Base-by-base conservation (phyloP, 768 basidiomycete genomes). In the Rhodotorula kratochvilovae region DNA sequence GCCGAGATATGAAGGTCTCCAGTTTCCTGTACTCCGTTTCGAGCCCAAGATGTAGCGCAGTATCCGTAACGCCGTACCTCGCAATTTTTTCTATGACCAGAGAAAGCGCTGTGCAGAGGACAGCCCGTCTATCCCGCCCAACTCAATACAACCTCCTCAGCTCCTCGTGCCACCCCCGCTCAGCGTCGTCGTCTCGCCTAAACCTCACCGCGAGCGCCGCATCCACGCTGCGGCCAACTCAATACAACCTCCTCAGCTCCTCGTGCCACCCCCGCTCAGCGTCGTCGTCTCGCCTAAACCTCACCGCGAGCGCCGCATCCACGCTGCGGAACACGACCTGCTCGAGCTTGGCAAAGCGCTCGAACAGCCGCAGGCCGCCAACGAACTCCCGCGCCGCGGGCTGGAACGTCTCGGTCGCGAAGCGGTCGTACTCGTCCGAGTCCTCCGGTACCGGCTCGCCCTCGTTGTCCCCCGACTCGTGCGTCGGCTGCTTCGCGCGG, bases 311-410 rank as follows among this genome's bases (percentile, higher is more conserved):
- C 17, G 55, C 64, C 11, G 70, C 70, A 31, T 66, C 70, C 12
- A 46, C 70, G 45, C 39, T 57, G 10, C 70, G 51, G 35, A 71
- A 71, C 29, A 71, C 60, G 55, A 71, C 31, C 50, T 71, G 70
- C n/a, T 62, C 29, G 43, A 71, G 60, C n/a, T 57, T 27, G 45
- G 43, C 12, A 45, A 62, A 71, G 23, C 48, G 36, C 27, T 55
- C 45, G 43, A 57, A 61, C 21, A 71, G 31, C 25, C 63, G 64
- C 13, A 71, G 55, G 15, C 33, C 21, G n/a, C 29, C 7, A 51
- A 71, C 21, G 42, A 62, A 71, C 27, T 62, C 64, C 21, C 70
- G 51, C 36, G 70, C 70, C 23, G 70, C 70, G 13, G 70, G 70
- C 48, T 53, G 64, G 48, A 71, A 71, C n/a, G 25, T 46, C 11